Conservation (phyloP, 2,329 filamentous ascomycete genomes). For the Aspergillus sp. region DNA sequence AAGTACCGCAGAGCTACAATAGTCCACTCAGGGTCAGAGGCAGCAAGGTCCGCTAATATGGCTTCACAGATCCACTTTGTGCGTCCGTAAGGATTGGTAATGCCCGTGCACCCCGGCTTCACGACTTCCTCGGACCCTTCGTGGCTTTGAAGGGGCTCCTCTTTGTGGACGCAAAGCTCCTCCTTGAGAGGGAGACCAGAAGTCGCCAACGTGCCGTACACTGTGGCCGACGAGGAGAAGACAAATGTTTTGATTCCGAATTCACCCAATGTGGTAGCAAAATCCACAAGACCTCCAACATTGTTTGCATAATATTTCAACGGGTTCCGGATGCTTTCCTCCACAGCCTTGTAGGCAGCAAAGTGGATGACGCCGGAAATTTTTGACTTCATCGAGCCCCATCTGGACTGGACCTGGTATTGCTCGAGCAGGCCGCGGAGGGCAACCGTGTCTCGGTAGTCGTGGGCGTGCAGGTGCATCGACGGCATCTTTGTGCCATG, state of each 20-base stretch:
- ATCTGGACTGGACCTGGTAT: constrained; percentile 37
- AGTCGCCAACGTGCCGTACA: constrained; percentile 60
- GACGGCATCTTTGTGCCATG: constrained; percentile 44
- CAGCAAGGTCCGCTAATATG: constrained; percentile 62
- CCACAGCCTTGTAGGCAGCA: constrained; percentile 66
- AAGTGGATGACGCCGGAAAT: constrained; percentile 69
- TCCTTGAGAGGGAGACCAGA: constrained; percentile 54
- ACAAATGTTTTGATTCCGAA: constrained; percentile 65
- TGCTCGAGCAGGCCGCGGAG: constrained; percentile 46
- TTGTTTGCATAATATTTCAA: constrained; percentile 69
- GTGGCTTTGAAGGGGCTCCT: constrained; percentile 46
- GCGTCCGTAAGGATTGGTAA: constrained; percentile 66
- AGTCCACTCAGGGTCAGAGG: constrained; percentile 61
- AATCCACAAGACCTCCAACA: constrained; percentile 61
- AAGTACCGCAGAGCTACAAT: constrained; percentile 67
- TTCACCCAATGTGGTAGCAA: constrained; percentile 57
- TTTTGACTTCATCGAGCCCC: constrained; percentile 44
- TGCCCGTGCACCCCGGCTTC: constrained; percentile 53
- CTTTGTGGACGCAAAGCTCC: constrained; percentile 56
- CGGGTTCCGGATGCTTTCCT: constrained; percentile 61
- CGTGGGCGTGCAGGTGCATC: constrained; percentile 48
- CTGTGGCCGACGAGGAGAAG: constrained; percentile 67
- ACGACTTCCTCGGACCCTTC: constrained; percentile 44
- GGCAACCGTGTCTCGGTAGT: constrained; percentile 46
- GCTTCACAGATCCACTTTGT: constrained; percentile 69